Conservation (phyloP, 306 rosid species). For the Vicia villosa region DNA sequence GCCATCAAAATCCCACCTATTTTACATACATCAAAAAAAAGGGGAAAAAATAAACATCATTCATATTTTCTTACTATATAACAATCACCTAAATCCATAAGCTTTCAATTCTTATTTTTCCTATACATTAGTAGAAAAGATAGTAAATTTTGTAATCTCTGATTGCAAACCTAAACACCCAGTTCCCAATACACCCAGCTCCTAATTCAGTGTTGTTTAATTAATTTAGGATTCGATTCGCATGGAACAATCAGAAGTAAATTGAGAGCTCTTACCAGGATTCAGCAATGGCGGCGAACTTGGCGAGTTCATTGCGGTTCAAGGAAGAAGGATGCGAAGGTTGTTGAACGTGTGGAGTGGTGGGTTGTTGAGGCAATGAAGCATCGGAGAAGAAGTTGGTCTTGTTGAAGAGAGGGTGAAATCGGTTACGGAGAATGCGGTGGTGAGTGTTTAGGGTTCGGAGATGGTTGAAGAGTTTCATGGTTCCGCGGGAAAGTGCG, state of each 20-base stretch:
- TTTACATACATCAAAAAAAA: slow-evolving; percentile 3
- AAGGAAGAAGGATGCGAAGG: slow-evolving; percentile 54
- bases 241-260: background rate
- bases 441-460: slow-evolving; percentile 24
- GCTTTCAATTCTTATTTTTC: background rate
- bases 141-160: background rate
- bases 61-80: slow-evolving; percentile 8
- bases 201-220: background rate
- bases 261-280: slow-evolving; percentile 59
- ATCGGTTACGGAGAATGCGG: slow-evolving; percentile 29
- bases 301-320: slow-evolving; percentile 66
- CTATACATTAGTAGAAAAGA: background rate
- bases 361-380: slow-evolving; percentile 24
- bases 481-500: slow-evolving; percentile 8
- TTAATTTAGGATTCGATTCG: background rate
- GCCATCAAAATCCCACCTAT: slow-evolving; percentile 97
- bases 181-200: slow-evolving; percentile 11
- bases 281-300: slow-evolving; percentile 75
- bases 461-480: slow-evolving; percentile 27
- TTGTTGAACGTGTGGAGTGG: slow-evolving; percentile 7
- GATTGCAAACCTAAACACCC: slow-evolving; percentile 14
- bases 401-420: slow-evolving; percentile 24
- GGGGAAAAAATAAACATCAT: background rate
- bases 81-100: background rate
- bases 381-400: slow-evolving; percentile 53